These are phyloP conservation scores for Candida endomychidarum DNA, from an alignment of 805 yeast genomes.

Conservation along the genomic window DNA sequence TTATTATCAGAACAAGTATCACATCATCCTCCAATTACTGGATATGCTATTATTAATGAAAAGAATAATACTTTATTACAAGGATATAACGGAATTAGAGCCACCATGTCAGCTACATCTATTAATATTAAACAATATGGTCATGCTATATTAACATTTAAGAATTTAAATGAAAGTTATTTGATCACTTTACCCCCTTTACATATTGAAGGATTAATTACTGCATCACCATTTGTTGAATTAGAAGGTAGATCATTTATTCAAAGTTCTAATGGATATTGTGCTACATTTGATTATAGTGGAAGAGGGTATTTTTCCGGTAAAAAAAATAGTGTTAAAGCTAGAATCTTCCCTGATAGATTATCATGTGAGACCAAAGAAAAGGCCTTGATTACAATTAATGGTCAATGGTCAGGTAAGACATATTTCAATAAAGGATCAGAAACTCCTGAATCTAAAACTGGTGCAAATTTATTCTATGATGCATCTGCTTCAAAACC, in stretches of 20 bases:
- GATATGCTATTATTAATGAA: constrained; percentile 77
- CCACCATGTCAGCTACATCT: constrained; percentile 76
- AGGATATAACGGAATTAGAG: constrained; percentile 89
- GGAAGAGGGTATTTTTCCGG: constrained; percentile 97
- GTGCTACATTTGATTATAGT: constrained; percentile 70
- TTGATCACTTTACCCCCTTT: constrained; percentile 88
- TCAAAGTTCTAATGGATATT: constrained; percentile 77
- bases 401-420: constrained; percentile 90
- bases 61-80: constrained; percentile 66
- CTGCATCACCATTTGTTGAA: constrained; percentile 93
- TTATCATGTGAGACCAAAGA: constrained; percentile 50
- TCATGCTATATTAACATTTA: constrained; percentile 73
- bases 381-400: constrained; percentile 72
- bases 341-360: constrained; percentile 63
- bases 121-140: constrained; percentile 90
- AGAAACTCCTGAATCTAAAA: constrained; percentile 42
- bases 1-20: constrained; percentile 89
- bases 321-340: constrained; percentile 89
- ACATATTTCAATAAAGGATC: constrained; percentile 64
- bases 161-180: constrained; percentile 63
- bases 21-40: constrained; percentile 98
- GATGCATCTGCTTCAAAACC: constrained; percentile 55
- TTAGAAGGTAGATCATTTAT: constrained; percentile 85
- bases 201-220: constrained; percentile 89
- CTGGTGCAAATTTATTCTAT: constrained; percentile 55